phyloP scores from a whole-genome alignment of 306 rosid species.

The Begonia peltatifolia region DNA sequence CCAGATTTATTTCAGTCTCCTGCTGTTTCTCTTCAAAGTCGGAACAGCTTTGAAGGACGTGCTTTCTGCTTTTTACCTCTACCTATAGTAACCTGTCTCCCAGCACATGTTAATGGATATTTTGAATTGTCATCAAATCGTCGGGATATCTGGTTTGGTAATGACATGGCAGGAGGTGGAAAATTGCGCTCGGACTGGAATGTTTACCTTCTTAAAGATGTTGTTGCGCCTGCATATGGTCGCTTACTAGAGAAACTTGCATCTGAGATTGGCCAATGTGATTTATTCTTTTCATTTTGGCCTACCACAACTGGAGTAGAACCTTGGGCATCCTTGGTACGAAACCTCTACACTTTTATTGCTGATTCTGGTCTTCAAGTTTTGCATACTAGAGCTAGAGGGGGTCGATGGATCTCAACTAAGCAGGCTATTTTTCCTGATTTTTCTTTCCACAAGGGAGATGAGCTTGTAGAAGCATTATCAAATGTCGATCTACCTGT shows the following conservation, averaged over 20 bases:
- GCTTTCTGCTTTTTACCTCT: constrained; percentile 93
- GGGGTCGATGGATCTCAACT: constrained; percentile 91
- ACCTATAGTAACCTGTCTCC: constrained; percentile 82
- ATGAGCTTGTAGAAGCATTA: constrained; percentile 53
- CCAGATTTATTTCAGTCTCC: constrained; percentile 36
- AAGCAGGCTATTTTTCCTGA: constrained; percentile 92
- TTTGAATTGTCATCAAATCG: constrained; percentile 95
- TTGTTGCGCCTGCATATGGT: constrained; percentile 92
- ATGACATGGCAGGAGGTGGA: constrained; percentile 96
- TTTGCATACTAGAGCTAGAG: constrained; percentile 77
- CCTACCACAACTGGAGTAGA: constrained; percentile 57
- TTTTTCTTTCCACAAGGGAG: constrained; percentile 55
- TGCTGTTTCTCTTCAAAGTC: constrained; percentile 29
- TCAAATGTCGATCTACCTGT: constrained; percentile 76
- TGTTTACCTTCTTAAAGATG: constrained; percentile 80
- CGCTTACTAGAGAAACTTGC: constrained; percentile 82
- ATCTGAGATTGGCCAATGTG: constrained; percentile 67
- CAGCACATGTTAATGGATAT: constrained; percentile 90
- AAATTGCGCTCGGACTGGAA: constrained; percentile 98
- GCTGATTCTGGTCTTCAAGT: constrained; percentile 62
- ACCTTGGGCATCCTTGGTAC: constrained; percentile 81
- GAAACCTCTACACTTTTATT: constrained; percentile 55
- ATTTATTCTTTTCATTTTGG: constrained; percentile 88
- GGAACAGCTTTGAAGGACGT: constrained; percentile 63
- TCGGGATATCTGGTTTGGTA: constrained; percentile 97